Evolutionary conservation across 345 rosid species (phyloP), one percentile per base, ranked within the genome.

Genomic region (Acer yangbiense): DNA sequence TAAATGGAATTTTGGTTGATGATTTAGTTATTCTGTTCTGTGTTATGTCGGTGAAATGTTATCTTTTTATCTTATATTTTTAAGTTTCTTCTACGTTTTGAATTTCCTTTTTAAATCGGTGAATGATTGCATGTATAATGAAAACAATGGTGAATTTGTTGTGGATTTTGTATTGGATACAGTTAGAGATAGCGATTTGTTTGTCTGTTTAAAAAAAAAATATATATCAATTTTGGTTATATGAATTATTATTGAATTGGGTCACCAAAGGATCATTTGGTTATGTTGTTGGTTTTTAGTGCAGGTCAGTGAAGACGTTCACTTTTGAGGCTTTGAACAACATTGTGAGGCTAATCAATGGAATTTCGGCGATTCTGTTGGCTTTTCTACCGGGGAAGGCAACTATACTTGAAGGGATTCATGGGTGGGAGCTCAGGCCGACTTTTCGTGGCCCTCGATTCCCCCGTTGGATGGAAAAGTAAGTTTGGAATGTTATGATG

Each of bases 371-470:
- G 21, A 86, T 96, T 81, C 72, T 96, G 32, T 79, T 96, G 84
- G 77, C 95, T 21, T 0, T 94, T 83, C 72, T 96, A 52, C 98
- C 97, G 0, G 98, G 97, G 60, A 90, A 96, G 79, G 87, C 92
- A 73, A 83, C 82, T 78, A 83, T 90, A 67, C 95, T 96, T 55
- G 97, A 96, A 90, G 97, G 99, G 57, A 82, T 96, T 71, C 91
- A 92, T 68, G 99, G 99, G 25, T 94, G 99, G 99, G 99, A 94
- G 88, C 98, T 96, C 73, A 81, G 95, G 85, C 99, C 99, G 3
- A 86, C 93, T 2, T 83, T 96, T 21, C 92, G 92, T 57, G 99
- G 97, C 74, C 99, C 99, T 46, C 89, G 94, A 20, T 85, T 96
- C 44, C 99, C 99, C 1, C 87, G 97, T 1, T 96, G 98, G 98